phyloP scores from a whole-genome alignment of 305 asterid species.

The Salvia sclarea region DNA sequence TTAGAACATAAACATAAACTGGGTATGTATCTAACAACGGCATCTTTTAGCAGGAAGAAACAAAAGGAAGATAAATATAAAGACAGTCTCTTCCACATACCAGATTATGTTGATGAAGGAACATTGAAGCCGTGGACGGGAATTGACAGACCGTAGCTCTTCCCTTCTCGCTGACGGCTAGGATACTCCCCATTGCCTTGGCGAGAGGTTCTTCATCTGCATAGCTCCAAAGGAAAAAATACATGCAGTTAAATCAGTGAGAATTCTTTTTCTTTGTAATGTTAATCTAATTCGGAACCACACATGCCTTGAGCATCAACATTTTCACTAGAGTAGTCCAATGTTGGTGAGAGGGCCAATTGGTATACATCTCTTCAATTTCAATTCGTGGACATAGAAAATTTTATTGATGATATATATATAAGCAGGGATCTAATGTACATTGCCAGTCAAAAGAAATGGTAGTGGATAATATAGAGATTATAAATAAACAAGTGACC shows the following conservation, averaged over 20 bases:
- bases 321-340: conserved; percentile 2
- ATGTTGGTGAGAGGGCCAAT: background rate
- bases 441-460: conserved; percentile 25
- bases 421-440: conserved; percentile 18
- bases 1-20: background rate
- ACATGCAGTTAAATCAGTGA: background rate
- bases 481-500: conserved; percentile 13
- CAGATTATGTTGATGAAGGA: conserved; percentile 43
- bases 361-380: background rate
- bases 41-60: conserved; percentile 46
- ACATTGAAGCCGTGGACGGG: conserved; percentile 28
- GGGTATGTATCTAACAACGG: background rate
- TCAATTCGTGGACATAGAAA: background rate
- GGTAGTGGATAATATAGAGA: background rate
- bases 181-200: background rate
- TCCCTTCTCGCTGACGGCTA: background rate
- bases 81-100: conserved; percentile 33
- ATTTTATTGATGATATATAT: background rate
- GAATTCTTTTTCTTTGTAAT: background rate
- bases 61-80: conserved; percentile 33
- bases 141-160: background rate
- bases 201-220: background rate
- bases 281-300: conserved; percentile 1
- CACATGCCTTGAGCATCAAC: background rate
- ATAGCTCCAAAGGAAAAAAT: background rate